A percentile compares a stretch with the other conserved stretches of the same genome.
Evolutionary conservation across 1,139 yeast species (phyloP).

Genomic region (Maudiozyma humilis): DNA sequence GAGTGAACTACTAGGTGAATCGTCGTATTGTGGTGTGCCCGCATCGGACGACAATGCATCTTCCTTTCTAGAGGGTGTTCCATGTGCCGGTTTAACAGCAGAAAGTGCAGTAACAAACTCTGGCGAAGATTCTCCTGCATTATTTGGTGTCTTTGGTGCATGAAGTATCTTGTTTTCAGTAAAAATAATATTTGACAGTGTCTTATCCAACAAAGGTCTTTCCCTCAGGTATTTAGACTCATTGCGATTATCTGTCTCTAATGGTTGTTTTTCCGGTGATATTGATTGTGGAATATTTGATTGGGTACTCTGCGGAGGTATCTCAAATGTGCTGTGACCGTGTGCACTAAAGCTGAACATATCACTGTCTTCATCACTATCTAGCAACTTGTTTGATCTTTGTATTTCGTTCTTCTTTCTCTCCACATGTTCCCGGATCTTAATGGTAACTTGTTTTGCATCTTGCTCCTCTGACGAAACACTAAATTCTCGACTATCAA

Average conservation of each 20-base stretch:
- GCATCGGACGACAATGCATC: no score
- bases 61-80: slow-evolving; percentile 5
- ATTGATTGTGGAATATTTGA: neutral
- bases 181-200: neutral
- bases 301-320: slow-evolving; percentile 13
- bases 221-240: no score
- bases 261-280: neutral
- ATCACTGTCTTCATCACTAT: slow-evolving; percentile 31
- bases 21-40: no score
- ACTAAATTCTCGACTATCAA: slow-evolving; percentile 6
- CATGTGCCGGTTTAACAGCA: neutral
- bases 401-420: slow-evolving; percentile 14
- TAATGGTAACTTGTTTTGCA: slow-evolving; percentile 15
- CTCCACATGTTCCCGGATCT: slow-evolving; percentile 18
- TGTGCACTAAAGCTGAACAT: slow-evolving; percentile 27
- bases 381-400: slow-evolving; percentile 23
- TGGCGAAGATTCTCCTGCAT: slow-evolving; percentile 5
- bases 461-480: slow-evolving; percentile 1
- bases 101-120: slow-evolving; percentile 6
- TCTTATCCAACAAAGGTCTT: no score
- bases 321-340: slow-evolving; percentile 27
- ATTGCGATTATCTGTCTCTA: neutral
- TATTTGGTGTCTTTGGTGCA: slow-evolving; percentile 1
- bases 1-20: no score
- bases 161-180: neutral